Base-by-base conservation (phyloP, 2,329 filamentous ascomycete genomes). In the Cladosporium austrohemisphaericum region DNA sequence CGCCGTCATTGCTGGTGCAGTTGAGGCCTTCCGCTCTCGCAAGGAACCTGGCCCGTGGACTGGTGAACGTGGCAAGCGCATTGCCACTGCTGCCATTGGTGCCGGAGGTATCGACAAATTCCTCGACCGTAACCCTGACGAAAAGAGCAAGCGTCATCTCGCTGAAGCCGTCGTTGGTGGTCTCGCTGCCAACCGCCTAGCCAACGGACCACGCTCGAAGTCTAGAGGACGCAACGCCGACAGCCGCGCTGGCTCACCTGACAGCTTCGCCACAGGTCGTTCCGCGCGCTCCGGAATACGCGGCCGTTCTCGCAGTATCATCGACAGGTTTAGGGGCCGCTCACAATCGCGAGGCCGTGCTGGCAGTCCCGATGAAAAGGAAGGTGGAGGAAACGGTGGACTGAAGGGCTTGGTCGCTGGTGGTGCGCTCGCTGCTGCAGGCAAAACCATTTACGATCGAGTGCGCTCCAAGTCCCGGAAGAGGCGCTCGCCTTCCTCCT, bases 41-140 rank as follows among this genome's bases (percentile, higher is more conserved):
- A 95, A 92, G 62, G 86, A 93, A 55, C 86, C 89, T 2, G 92
- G 92, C 48, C 81, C 85, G 35, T 96, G 91, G 90, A 86, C 84
- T 55, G 92, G 91, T 29, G 86, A 88, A 55, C 96, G 96, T 71
- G 88, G 90, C 57, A 93, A 90, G 74, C 88, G 92, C 45, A 81
- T 97, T 52, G 79, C 95, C 41, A 96, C 92, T 18, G 91, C 90
- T 40, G 92, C 92, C 28, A 69, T 84, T 22, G 86, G 88, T 69
- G 90, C 92, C 52, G 92, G 88, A 57, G 87, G 89, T 51, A 86
- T 95, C 53, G 89, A 96, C 67, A 84, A 84, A 19, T 78, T 90
- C 33, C 75, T 85, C 50, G 81, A 84, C 57, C 74, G 74, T 44
- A 78, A 90, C 60, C 78, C 83, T 5, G 81, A 85, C 59, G 84